Conservation (phyloP, 768 basidiomycete genomes). For the Hypholoma sublateritium region DNA sequence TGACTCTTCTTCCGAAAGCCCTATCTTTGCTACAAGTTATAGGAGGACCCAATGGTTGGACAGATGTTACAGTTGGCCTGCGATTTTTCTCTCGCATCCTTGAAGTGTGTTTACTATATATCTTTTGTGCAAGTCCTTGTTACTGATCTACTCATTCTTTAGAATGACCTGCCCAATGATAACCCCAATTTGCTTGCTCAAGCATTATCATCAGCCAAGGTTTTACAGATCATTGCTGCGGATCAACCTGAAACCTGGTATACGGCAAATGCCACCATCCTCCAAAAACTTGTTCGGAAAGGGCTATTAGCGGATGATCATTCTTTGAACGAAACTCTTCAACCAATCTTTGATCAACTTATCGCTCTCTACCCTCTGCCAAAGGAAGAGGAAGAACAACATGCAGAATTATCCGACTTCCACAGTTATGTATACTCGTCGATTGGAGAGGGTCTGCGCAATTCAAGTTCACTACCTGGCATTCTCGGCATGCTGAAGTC, state of each 20-base stretch:
- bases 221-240: constrained; percentile 80
- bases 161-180: constrained; percentile 78
- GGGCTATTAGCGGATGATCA: constrained; percentile 81
- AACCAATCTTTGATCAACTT: constrained; percentile 81
- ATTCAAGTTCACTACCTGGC: constrained; percentile 70
- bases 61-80: constrained; percentile 88
- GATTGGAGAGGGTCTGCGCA: constrained; percentile 78
- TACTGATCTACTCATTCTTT: constrained; percentile 5
- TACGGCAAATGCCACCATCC: constrained; percentile 59
- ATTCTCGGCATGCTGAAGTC: constrained; percentile 86
- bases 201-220: constrained; percentile 82
- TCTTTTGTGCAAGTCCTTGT: neutral
- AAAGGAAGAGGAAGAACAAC: constrained; percentile 76
- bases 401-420: constrained; percentile 72
- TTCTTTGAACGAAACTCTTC: constrained; percentile 75
- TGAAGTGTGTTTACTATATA: constrained; percentile 55
- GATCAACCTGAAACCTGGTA: constrained; percentile 89
- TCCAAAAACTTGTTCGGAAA: constrained; percentile 86
- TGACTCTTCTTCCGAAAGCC: constrained; percentile 59
- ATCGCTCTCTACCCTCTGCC: constrained; percentile 75
- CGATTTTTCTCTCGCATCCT: constrained; percentile 86
- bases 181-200: constrained; percentile 53
- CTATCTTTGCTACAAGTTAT: constrained; percentile 72
- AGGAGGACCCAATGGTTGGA: constrained; percentile 83
- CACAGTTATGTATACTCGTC: constrained; percentile 73